These are phyloP conservation scores for Hsuehochloa calcarea DNA, from an alignment of 176 grass and related monocot genomes.

Conservation along the genomic window DNA sequence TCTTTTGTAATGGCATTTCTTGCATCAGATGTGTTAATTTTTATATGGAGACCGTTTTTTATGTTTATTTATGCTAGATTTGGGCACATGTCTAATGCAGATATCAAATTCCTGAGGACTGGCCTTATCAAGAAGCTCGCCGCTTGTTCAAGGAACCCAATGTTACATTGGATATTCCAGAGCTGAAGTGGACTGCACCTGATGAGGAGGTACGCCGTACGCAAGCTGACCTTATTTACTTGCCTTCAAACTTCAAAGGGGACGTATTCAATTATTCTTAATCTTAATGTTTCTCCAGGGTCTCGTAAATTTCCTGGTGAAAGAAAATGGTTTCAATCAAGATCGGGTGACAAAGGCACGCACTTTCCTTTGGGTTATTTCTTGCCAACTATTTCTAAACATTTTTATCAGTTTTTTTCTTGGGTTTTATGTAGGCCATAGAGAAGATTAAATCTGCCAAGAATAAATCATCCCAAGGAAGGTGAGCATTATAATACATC, in stretches of 20 bases:
- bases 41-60: background rate
- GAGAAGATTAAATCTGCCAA: conserved; percentile 88
- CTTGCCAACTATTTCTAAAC: background rate
- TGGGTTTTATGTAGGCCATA: conserved; percentile 60
- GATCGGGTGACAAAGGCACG: conserved; percentile 83
- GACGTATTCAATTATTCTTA: background rate
- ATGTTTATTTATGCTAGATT: too few relatives aligned
- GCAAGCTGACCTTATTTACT: background rate
- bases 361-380: conserved; percentile 14
- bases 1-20: conserved; percentile 14
- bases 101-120: conserved; percentile 85
- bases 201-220: conserved; percentile 60
- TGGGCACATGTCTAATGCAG: conserved; percentile 31
- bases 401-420: conserved; percentile 9
- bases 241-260: conserved; percentile 8
- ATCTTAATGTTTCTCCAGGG: conserved; percentile 43
- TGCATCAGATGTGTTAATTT: background rate
- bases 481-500: conserved; percentile 39
- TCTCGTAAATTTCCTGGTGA: conserved; percentile 70
- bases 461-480: conserved; percentile 72
- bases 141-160: conserved; percentile 81
- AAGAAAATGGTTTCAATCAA: conserved; percentile 84
- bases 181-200: conserved; percentile 72
- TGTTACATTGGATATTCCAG: conserved; percentile 67
- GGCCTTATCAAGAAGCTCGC: conserved; percentile 93